Evolutionary conservation across 1,139 yeast genomes (phyloP).

Genomic region (Yamadazyma diddensiae): DNA sequence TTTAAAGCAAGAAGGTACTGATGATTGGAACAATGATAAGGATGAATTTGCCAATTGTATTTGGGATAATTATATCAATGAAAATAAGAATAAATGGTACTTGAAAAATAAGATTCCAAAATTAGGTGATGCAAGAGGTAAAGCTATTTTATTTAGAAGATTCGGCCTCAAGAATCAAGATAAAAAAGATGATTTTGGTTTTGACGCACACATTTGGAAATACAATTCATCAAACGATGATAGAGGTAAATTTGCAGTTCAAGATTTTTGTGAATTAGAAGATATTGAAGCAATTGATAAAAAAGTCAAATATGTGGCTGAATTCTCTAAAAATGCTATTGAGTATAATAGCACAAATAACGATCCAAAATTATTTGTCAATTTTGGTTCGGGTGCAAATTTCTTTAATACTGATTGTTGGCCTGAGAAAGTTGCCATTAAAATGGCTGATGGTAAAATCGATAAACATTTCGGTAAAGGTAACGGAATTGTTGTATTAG

Average conservation of each 20-base stretch:
- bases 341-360: conserved; percentile 44
- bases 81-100: conserved; percentile 58
- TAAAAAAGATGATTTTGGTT: conserved; percentile 50
- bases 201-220: conserved; percentile 66
- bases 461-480: conserved; percentile 52
- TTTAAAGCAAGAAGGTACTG: conserved; percentile 71
- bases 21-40: conserved; percentile 57
- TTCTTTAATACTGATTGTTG: conserved; percentile 71
- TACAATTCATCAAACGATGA: conserved; percentile 69
- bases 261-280: conserved; percentile 71
- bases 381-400: conserved; percentile 74
- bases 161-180: conserved; percentile 57
- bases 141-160: conserved; percentile 64
- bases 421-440: conserved; percentile 67
- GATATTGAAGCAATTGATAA: conserved; percentile 50
- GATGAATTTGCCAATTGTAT: conserved; percentile 68
- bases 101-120: conserved; percentile 55
- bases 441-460: conserved; percentile 47
- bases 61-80: conserved; percentile 57
- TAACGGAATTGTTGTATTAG: conserved; percentile 61
- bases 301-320: conserved; percentile 57
- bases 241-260: conserved; percentile 61
- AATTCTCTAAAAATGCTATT: conserved; percentile 53
- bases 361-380: conserved; percentile 61
- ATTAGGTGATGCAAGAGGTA: conserved; percentile 65